Base-by-base conservation (phyloP, 2,329 filamentous ascomycete genomes). In the Immersiporthe knoxdaviesiana region DNA sequence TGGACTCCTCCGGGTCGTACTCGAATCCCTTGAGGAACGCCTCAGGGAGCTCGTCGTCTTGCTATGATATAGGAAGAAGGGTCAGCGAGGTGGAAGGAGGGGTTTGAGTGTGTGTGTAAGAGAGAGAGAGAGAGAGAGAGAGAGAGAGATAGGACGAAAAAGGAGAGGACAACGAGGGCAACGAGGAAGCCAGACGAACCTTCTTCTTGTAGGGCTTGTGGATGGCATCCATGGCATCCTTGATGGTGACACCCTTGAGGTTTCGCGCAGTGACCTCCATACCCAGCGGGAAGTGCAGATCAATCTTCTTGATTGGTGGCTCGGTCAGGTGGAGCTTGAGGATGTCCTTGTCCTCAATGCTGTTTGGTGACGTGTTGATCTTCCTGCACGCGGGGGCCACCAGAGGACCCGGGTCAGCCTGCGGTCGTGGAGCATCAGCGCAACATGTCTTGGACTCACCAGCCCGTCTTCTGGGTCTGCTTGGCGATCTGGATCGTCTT, bases 201-300 rank as follows among this genome's bases (percentile, higher is more conserved):
- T 94, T 91, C 89, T 97, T 97, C 88, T 97, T 97, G 86, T 93
- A 97, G 75, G 92, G 88, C 86, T 97, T 97, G 87, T 97, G 86
- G 82, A 98, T 97, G 76, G 93, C 95, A 80, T 97, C 94, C 80
- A 97, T 79, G 69, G 94, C 94, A 81, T 98, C 95, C 85, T 97
- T 97, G 86, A 98, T 95, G 68, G 95, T 98, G 74, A 98, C 94
- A 68, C 95, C 95, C 81, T 94, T 95, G 76, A 94, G 84, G 82
- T 97, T 98, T 77, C 95, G 89, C 78, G 94, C 95, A 41, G 91
- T 92, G 74, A 97, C 92, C 77, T 95, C 90, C 68, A 96, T 87
- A 65, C 95, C 95, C 66, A 97, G 85, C 21, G 93, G 92, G 86
- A 97, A 97, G 82, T 94, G 90, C 61, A 98, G 86, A 81, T 97